Evolutionary conservation across 1,139 yeast genomes (phyloP).

Genomic region (Yamadazyma atlantica): DNA sequence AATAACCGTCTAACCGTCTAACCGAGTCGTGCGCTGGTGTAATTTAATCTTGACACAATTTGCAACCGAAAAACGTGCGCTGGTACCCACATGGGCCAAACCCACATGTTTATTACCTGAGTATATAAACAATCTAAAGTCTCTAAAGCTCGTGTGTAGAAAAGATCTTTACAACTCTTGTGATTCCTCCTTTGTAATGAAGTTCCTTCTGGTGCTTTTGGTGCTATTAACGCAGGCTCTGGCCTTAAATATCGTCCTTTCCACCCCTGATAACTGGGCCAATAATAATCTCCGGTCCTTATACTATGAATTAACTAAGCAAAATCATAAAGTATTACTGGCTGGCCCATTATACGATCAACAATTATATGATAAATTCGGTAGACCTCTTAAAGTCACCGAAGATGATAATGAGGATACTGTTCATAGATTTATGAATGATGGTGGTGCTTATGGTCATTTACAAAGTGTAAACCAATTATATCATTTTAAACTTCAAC

Average conservation of each 20-base stretch:
- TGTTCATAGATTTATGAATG: constrained; percentile 7
- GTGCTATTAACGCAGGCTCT: neutral
- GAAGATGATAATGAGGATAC: constrained; percentile 5
- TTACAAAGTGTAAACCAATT: constrained; percentile 32
- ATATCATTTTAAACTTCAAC: constrained; percentile 23
- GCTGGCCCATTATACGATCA: constrained; percentile 33
- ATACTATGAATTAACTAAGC: constrained; percentile 23
- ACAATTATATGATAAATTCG: constrained; percentile 1
- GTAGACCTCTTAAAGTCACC: neutral
- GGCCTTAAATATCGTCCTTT: constrained; percentile 28
- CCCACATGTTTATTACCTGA: neutral
- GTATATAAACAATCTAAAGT: too few relatives aligned
- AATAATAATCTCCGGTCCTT: constrained; percentile 32
- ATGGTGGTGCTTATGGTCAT: constrained; percentile 40
- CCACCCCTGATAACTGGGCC: constrained; percentile 45
- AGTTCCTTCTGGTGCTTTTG: neutral
- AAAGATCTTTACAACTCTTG: too few relatives aligned
- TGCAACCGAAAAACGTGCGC: neutral
- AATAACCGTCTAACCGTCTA: too few relatives aligned
- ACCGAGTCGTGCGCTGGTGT: too few relatives aligned
- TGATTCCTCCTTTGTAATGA: neutral
- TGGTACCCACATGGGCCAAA: constrained; percentile 1
- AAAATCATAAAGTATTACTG: constrained; percentile 31
- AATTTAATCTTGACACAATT: too few relatives aligned
- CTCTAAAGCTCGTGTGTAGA: too few relatives aligned